Percentiles rank a stretch among this genome's conserved stretches.
Conservation (phyloP, 768 basidiomycete genomes). For the Podaxis pistillaris region DNA sequence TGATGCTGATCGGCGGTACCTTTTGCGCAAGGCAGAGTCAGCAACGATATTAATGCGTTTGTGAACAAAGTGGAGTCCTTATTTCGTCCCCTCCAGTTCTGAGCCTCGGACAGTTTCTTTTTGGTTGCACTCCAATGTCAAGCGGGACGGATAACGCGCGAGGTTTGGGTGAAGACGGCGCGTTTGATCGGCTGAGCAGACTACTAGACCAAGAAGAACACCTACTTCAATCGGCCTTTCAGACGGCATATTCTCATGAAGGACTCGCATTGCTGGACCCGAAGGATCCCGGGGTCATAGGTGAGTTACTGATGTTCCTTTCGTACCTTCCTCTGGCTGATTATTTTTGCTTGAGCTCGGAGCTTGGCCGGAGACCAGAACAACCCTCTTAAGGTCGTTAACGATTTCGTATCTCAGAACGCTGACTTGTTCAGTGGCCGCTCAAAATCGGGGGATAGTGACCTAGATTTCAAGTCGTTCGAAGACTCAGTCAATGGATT, state of each 20-base stretch:
- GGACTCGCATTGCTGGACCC: neutral
- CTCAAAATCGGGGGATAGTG: conserved; percentile 2
- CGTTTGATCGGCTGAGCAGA: neutral
- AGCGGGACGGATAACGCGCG: neutral
- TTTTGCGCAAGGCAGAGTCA: neutral
- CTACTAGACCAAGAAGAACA: conserved; percentile 5
- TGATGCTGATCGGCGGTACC: neutral
- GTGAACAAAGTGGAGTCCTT: neutral
- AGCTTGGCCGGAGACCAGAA: conserved; percentile 2
- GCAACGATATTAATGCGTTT: neutral
- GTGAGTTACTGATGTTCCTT: neutral
- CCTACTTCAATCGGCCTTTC: conserved; percentile 6
- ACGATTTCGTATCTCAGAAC: conserved; percentile 17
- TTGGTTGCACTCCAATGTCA: neutral
- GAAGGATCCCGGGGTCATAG: conserved; percentile 6
- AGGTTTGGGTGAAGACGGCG: neutral
- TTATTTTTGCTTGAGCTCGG: neutral
- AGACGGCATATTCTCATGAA: conserved; percentile 11
- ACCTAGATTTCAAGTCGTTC: conserved; percentile 17
- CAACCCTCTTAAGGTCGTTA: conserved; percentile 13
- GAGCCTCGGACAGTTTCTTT: neutral
- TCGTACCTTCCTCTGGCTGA: neutral
- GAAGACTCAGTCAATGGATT: conserved; percentile 31
- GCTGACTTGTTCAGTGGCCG: conserved; percentile 9
- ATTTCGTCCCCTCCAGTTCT: neutral